phyloP scores from a whole-genome alignment of 2,329 filamentous ascomycete species.

The Colletotrichum siamense region DNA sequence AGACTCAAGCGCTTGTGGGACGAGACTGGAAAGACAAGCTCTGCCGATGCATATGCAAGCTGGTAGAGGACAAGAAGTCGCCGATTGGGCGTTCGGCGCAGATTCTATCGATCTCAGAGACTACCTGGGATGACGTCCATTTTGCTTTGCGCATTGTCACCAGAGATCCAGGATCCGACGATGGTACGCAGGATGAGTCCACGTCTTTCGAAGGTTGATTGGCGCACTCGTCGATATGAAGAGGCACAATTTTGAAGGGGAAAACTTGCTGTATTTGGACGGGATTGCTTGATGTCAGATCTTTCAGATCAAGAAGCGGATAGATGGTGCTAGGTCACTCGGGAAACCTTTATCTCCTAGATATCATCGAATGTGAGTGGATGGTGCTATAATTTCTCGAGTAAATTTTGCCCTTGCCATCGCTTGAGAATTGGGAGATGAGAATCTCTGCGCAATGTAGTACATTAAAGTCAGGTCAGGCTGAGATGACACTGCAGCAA shows the following conservation, averaged over 20 bases:
- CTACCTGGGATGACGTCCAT: conserved; percentile 14
- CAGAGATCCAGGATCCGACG: background rate
- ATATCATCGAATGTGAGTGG: no score
- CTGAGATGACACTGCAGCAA: no score
- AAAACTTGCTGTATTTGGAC: background rate
- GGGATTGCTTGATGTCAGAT: background rate
- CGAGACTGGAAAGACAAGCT: background rate
- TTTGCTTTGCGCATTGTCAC: background rate
- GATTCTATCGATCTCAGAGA: conserved; percentile 17
- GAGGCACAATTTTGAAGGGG: background rate
- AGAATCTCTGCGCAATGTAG: no score
- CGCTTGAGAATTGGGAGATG: no score
- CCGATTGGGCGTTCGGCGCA: background rate
- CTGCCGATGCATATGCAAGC: conserved; percentile 20
- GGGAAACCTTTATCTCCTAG: accelerated
- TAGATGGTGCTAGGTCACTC: background rate
- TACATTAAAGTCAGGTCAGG: no score
- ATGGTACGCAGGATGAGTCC: background rate
- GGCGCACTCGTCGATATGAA: no score
- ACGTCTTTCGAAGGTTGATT: background rate
- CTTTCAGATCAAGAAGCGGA: background rate
- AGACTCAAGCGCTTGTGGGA: background rate
- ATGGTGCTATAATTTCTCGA: no score
- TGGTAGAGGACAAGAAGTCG: background rate
- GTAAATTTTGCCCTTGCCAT: no score